Base-by-base conservation (phyloP, 176 grass and related monocot species). In the Poa pratensis region DNA sequence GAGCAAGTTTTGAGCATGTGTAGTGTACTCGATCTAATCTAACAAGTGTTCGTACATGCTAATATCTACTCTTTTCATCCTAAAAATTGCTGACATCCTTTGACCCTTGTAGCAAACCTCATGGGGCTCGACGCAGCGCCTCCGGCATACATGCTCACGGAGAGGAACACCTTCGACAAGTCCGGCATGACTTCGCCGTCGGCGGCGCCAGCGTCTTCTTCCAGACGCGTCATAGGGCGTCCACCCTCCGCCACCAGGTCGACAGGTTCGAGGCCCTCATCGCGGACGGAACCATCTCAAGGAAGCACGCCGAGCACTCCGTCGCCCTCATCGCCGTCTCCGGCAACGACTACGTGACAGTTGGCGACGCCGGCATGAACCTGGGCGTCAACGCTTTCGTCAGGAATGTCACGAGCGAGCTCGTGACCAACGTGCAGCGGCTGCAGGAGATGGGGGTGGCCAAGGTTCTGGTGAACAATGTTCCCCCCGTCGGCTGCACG, bases 191-290 rank as follows among this genome's bases (percentile, higher is more conserved):
- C 62, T 65, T 65, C 14, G 62, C 62, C 62, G 13, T 34, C 27
- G 62, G 62, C 6, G 62, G 62, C 62, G 27, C 62, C 62, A 34
- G 1, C 26, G 62, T 18, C 0, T 65, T 30, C 61, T 64, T 15
- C 62, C 62, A 65, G 13, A 2, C 62, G 2, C 62, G 2, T 30
- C 1, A 24, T 2, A 65, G 0, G 62, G 27, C 3, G 14, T 32
- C 62, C 62, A 65, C 62, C 27, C 62, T 65, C 62, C 62, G 62
- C 62, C 27, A 34, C 62, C 62, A 65, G 62, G 62, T 65, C 62
- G 27, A 65, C 27, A 7, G 1, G 1, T 65, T 65, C 15, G 62
- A 65, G 62, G 17, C 27, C 62, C 27, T 65, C 27, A 16, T 65
- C 27, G 62, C 26, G 13, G 2, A 9, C 13, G 62, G 62, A 3